These are phyloP conservation scores for Apiospora aurea DNA, from an alignment of 2,329 filamentous ascomycete species.

Conservation along the genomic window DNA sequence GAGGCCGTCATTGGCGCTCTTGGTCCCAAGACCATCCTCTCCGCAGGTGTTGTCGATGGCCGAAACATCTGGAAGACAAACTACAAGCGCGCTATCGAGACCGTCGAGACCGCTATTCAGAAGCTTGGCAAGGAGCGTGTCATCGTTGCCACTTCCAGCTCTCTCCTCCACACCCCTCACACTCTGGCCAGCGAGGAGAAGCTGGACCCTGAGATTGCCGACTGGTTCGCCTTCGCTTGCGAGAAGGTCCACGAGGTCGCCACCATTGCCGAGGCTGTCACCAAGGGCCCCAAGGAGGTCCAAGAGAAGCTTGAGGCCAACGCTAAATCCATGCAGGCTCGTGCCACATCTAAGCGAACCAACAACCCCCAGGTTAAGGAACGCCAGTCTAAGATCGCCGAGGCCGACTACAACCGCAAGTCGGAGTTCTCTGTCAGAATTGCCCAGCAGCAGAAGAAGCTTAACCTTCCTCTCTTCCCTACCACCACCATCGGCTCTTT, in stretches of 20 bases:
- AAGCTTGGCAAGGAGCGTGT: slow-evolving; percentile 97
- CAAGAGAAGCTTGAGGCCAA: slow-evolving; percentile 87
- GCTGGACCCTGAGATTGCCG: slow-evolving; percentile 87
- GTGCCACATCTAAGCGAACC: slow-evolving; percentile 90
- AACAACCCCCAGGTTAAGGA: slow-evolving; percentile 99
- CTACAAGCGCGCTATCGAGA: slow-evolving; percentile 93
- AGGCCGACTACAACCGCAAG: slow-evolving; percentile 90
- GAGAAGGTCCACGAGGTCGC: slow-evolving; percentile 94
- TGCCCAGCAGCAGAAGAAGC: slow-evolving; percentile 85
- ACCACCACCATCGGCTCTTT: slow-evolving; percentile 99
- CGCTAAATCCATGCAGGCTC: slow-evolving; percentile 90
- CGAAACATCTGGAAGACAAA: slow-evolving; percentile 99
- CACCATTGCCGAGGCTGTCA: slow-evolving; percentile 96
- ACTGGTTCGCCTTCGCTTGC: slow-evolving; percentile 98
- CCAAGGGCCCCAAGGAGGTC: slow-evolving; percentile 86
- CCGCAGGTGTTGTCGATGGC: slow-evolving; percentile 95
- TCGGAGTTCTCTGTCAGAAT: slow-evolving; percentile 87
- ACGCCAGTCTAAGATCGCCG: slow-evolving; percentile 85
- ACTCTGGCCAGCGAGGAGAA: slow-evolving; percentile 99
- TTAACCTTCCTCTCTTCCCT: slow-evolving; percentile 95
- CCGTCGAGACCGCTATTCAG: slow-evolving; percentile 87
- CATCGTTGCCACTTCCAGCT: slow-evolving; percentile 95
- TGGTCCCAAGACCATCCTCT: slow-evolving; percentile 88
- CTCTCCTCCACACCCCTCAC: slow-evolving; percentile 97
- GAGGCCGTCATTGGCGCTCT: slow-evolving; percentile 83